Conservation (phyloP, 371 early-diverging fungal genomes). For the Rhizomucor miehei region DNA sequence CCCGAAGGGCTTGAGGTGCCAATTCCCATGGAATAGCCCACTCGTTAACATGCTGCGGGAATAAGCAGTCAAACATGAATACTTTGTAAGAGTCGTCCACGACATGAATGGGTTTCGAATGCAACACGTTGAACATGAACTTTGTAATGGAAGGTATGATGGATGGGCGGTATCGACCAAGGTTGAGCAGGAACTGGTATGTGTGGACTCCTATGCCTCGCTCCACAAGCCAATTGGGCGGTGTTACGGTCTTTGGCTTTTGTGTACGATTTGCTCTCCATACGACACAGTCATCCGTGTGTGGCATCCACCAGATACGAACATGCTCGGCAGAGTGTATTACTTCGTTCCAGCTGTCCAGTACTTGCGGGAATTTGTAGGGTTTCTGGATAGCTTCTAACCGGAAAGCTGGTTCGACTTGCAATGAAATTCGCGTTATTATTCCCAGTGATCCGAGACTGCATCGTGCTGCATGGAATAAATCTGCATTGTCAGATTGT, state of each 20-base stretch:
- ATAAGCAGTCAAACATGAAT: constrained; percentile 84
- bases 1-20: constrained; percentile 60
- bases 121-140: constrained; percentile 51
- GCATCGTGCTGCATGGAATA: constrained; percentile 75
- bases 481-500: constrained; percentile 35
- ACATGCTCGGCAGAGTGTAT: constrained; percentile 73
- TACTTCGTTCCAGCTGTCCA: constrained; percentile 54
- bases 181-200: constrained; percentile 68
- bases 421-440: constrained; percentile 68
- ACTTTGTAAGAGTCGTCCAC: constrained; percentile 70
- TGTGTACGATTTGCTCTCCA: constrained; percentile 75
- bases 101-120: constrained; percentile 44
- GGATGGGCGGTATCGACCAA: constrained; percentile 56
- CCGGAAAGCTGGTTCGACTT: constrained; percentile 67
- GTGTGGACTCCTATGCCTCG: constrained; percentile 55
- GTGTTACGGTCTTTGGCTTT: constrained; percentile 27
- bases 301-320: constrained; percentile 88
- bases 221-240: constrained; percentile 49
- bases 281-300: constrained; percentile 72
- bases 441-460: constrained; percentile 77
- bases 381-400: constrained; percentile 72
- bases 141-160: constrained; percentile 59
- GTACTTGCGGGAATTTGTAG: constrained; percentile 51
- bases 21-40: constrained; percentile 79
- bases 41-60: constrained; percentile 83